phyloP scores from a whole-genome alignment of 140 eudicot genomes.

The Ambrosia hybrid region DNA sequence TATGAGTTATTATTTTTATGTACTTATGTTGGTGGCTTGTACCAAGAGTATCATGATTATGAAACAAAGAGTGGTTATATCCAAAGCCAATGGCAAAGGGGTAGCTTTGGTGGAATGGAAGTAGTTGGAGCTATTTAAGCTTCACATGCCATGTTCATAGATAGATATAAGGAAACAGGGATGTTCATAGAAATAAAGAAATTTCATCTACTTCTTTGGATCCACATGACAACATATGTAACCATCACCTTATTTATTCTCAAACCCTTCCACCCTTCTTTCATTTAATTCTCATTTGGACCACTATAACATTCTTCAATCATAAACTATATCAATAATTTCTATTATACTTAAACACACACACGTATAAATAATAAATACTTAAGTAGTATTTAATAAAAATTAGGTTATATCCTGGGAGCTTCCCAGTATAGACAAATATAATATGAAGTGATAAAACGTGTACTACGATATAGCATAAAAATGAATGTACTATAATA shows the following conservation, averaged over 20 bases:
- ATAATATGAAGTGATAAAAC: no score
- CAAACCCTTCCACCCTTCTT: conserved; percentile 22
- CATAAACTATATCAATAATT: not conserved
- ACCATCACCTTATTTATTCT: conserved; percentile 36
- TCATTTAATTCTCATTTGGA: conserved; percentile 35
- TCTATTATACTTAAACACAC: not conserved
- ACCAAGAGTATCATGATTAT: not conserved
- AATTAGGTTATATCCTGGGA: no score
- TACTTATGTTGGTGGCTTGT: not conserved
- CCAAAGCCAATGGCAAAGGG: not conserved
- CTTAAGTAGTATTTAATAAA: no score
- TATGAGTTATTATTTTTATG: not conserved
- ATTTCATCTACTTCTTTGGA: conserved; percentile 30
- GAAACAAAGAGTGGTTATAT: not conserved
- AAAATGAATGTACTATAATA: no score
- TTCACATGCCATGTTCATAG: conserved; percentile 32
- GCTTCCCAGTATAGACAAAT: no score
- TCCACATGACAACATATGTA: conserved; percentile 28
- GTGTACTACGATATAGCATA: no score
- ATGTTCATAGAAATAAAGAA: conserved; percentile 31
- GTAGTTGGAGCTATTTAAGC: conserved; percentile 31
- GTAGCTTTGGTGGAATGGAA: conserved; percentile 21
- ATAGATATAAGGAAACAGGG: no score
- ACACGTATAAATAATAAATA: no score
- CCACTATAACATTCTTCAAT: conserved; percentile 25